phyloP scores from a whole-genome alignment of 805 yeast species.

The Kuraishia floccosa region DNA sequence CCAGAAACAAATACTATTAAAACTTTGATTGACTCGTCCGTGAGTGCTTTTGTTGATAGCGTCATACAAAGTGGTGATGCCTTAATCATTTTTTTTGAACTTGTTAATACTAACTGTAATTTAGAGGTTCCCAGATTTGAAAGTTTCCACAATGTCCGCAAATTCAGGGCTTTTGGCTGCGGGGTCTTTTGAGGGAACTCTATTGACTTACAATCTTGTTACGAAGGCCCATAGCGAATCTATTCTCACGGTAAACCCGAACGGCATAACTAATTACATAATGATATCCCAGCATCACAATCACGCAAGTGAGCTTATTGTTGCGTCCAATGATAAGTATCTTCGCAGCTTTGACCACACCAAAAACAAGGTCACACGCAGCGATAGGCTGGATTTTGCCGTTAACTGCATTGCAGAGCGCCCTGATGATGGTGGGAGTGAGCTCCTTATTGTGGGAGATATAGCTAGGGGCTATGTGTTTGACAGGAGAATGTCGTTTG shows the following conservation, averaged over 20 bases:
- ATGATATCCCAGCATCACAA: conserved; percentile 16
- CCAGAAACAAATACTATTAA: conserved; percentile 11
- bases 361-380: conserved; percentile 8
- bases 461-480: conserved; percentile 26
- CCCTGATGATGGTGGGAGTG: conserved; percentile 21
- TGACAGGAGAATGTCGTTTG: conserved; percentile 25
- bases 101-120: not conserved
- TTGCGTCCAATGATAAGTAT: conserved; percentile 39
- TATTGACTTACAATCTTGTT: conserved; percentile 23
- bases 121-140: conserved; percentile 16
- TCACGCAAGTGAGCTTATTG: conserved; percentile 18
- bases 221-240: conserved; percentile 20
- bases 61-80: no score
- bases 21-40: conserved; percentile 13
- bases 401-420: conserved; percentile 35
- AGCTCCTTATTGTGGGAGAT: conserved; percentile 42
- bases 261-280: conserved; percentile 43
- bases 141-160: conserved; percentile 37
- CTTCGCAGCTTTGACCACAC: conserved; percentile 28
- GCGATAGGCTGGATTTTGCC: conserved; percentile 28
- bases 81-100: no score
- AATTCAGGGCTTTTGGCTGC: conserved; percentile 28
- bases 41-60: conserved; percentile 1
- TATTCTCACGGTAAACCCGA: conserved; percentile 26
- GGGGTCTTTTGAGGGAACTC: conserved; percentile 46